Conservation (phyloP, 345 rosid species). For the Salix koriyanagi region DNA sequence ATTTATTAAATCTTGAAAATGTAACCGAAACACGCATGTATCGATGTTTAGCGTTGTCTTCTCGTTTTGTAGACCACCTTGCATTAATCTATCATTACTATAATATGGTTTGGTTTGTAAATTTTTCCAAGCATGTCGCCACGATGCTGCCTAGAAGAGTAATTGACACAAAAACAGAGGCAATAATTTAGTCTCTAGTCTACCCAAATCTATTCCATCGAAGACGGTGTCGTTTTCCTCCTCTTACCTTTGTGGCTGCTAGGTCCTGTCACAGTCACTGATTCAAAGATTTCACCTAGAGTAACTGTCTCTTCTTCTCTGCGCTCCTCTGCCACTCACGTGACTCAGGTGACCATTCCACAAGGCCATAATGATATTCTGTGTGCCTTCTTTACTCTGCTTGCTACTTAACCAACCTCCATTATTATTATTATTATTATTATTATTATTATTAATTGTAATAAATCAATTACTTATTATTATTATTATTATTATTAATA, state of each 20-base stretch:
- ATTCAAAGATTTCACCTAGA: neutral
- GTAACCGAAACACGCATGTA: neutral
- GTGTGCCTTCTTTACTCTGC: neutral
- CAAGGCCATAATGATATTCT: neutral
- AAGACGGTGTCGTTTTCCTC: constrained; percentile 11
- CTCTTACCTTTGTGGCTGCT: neutral
- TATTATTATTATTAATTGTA: neutral
- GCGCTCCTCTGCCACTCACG: neutral
- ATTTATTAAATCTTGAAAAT: too few relatives aligned
- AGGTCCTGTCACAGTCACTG: neutral
- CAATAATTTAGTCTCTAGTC: neutral
- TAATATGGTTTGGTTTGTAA: neutral
- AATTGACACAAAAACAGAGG: neutral
- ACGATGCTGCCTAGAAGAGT: neutral
- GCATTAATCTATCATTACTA: neutral
- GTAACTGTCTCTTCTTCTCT: neutral
- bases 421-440: neutral
- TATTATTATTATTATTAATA: neutral
- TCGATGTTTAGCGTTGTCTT: constrained; percentile 3
- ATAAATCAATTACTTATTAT: neutral
- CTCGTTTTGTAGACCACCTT: constrained; percentile 8
- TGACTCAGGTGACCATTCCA: neutral
- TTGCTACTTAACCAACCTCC: neutral
- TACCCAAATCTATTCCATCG: neutral
- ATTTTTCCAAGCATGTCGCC: neutral